A percentile compares a stretch with the other conserved stretches of the same genome.
These are phyloP conservation scores for Hypoxylon intermedium DNA, from an alignment of 495 filamentous ascomycete genomes.

Conservation along the genomic window DNA sequence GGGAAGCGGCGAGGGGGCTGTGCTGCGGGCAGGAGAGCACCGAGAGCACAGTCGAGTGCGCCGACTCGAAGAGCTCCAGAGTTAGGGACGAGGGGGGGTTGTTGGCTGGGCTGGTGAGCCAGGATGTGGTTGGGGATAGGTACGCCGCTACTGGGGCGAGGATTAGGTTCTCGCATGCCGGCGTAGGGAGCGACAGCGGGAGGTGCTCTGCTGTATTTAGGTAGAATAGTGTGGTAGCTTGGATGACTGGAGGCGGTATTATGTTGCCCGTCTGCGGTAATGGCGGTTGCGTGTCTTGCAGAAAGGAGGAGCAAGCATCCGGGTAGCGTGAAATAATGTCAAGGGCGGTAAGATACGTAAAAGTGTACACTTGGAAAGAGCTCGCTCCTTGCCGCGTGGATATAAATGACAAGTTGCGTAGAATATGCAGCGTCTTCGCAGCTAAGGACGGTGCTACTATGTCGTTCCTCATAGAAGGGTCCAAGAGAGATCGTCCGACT, in stretches of 20 bases:
- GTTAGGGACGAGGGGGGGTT: constrained; percentile 50
- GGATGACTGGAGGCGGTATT: constrained; percentile 74
- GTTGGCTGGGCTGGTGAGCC: constrained; percentile 57
- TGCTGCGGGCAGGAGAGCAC: constrained; percentile 82
- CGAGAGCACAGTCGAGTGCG: constrained; percentile 85
- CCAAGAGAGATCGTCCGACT: constrained; percentile 65
- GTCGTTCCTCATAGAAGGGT: constrained; percentile 52
- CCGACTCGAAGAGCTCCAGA: constrained; percentile 85
- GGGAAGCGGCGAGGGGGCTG: constrained; percentile 69
- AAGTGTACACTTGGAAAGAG: constrained; percentile 79
- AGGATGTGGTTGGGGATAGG: constrained; percentile 68
- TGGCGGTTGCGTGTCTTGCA: constrained; percentile 67
- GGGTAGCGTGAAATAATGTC: constrained; percentile 84
- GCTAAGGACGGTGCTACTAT: constrained; percentile 72
- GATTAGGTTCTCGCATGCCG: constrained; percentile 73
- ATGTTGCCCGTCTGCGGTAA: constrained; percentile 59
- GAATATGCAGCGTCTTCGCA: constrained; percentile 75
- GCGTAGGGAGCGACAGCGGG: constrained; percentile 68
- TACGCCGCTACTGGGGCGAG: constrained; percentile 79
- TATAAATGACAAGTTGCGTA: constrained; percentile 88
- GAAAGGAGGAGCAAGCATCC: constrained; percentile 69
- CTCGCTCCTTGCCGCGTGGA: constrained; percentile 77
- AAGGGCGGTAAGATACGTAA: constrained; percentile 86
- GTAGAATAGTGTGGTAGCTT: constrained; percentile 87
- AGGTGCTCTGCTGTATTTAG: constrained; percentile 90